A percentile compares a stretch with the other conserved stretches of the same genome.
These are phyloP conservation scores for Suaeda aralocaspica DNA, from an alignment of 148 eudicot species.

Conservation along the genomic window DNA sequence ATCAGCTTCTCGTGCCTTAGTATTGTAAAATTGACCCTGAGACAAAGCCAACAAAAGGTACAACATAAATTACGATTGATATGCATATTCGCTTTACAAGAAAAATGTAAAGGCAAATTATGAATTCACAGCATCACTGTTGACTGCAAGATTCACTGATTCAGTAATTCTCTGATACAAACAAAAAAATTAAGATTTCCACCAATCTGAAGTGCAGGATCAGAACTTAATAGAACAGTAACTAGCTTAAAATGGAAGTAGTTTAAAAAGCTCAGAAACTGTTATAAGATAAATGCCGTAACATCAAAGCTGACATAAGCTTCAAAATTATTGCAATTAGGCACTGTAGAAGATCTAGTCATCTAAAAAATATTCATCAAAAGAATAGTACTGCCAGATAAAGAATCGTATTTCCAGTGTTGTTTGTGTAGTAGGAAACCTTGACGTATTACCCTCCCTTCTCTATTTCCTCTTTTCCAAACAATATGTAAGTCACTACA, in stretches of 20 bases:
- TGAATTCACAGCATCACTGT: background rate
- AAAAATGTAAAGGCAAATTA: background rate
- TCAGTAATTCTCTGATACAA: background rate
- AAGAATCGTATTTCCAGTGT: background rate
- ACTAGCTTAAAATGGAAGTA: background rate
- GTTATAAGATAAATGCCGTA: background rate
- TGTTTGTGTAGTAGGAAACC: background rate
- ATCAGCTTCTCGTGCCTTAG: slow-evolving; percentile 64
- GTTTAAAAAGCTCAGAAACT: background rate
- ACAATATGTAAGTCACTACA: background rate
- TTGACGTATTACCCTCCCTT: too few species aligned
- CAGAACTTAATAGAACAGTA: background rate
- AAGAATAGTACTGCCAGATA: background rate
- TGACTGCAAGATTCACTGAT: background rate
- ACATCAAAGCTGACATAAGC: background rate
- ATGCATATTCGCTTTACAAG: background rate
- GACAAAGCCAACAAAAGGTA: slow-evolving; percentile 9
- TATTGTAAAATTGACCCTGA: slow-evolving; percentile 62
- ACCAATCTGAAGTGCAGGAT: background rate
- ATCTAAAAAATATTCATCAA: background rate
- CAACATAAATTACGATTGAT: background rate
- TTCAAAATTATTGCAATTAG: background rate
- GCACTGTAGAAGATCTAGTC: background rate
- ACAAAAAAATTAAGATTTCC: background rate
- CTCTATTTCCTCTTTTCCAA: too few species aligned